Conservation (phyloP, 805 yeast species). For the Ogataea nitratoaversa region DNA sequence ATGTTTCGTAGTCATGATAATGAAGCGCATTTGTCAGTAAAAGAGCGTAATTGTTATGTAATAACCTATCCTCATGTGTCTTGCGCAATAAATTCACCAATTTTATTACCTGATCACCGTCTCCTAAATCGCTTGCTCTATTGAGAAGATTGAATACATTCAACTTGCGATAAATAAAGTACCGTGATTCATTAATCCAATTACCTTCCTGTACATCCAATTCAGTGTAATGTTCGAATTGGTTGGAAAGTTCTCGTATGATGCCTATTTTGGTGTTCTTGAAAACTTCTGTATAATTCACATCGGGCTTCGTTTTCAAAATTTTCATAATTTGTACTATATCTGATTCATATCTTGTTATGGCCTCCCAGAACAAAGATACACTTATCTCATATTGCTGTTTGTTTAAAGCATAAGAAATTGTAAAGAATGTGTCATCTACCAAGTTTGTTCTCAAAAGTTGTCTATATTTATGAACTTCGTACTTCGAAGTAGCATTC, state of each 20-base stretch:
- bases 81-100: not conserved
- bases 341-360: slow-evolving; percentile 1
- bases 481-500: slow-evolving; percentile 5
- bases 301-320: too few species aligned
- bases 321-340: too few species aligned
- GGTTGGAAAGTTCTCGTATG: not conserved
- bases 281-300: not conserved
- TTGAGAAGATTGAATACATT: not conserved
- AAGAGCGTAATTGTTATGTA: not conserved
- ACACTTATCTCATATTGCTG: slow-evolving; percentile 24
- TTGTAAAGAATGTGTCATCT: slow-evolving; percentile 15
- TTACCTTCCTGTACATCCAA: not conserved
- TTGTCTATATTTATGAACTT: slow-evolving; percentile 11
- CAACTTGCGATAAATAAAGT: not conserved
- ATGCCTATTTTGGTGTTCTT: not conserved
- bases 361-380: slow-evolving; percentile 13
- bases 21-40: not conserved
- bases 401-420: slow-evolving; percentile 12
- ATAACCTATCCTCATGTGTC: not conserved
- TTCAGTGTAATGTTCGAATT: not conserved
- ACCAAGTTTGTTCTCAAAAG: slow-evolving; percentile 4
- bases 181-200: not conserved
- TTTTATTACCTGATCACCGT: not conserved
- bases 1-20: not conserved
- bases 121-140: not conserved